A percentile compares a stretch with the other conserved stretches of the same genome.
These are phyloP conservation scores for Sclerotiophoma versabilis DNA, from an alignment of 2,329 filamentous ascomycete genomes.

Conservation along the genomic window DNA sequence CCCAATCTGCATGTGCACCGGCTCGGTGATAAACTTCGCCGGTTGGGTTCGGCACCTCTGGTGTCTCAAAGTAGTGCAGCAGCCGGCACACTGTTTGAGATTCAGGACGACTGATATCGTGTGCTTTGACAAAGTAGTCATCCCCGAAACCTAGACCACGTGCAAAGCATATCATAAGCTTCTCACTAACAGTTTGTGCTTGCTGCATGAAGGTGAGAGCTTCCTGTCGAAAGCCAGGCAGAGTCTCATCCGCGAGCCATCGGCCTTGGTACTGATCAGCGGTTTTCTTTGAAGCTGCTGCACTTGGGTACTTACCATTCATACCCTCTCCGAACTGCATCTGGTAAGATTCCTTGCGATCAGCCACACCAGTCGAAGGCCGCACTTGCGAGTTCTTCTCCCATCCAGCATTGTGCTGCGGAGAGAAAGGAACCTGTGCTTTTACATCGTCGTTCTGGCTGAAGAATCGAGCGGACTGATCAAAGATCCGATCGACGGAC, in stretches of 20 bases:
- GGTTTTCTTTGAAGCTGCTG: not conserved
- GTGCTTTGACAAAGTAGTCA: slow-evolving; percentile 63
- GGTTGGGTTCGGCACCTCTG: slow-evolving; percentile 41
- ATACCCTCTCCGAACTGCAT: slow-evolving; percentile 67
- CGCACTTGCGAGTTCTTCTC: slow-evolving; percentile 66
- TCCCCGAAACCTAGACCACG: slow-evolving; percentile 64
- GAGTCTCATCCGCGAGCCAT: slow-evolving; percentile 59
- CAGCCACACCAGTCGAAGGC: slow-evolving; percentile 65
- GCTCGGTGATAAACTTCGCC: slow-evolving; percentile 63
- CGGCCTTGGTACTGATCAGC: slow-evolving; percentile 15
- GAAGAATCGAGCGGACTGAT: slow-evolving; percentile 62
- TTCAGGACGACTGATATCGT: slow-evolving; percentile 59
- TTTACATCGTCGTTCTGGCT: slow-evolving; percentile 60
- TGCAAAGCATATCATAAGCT: slow-evolving; percentile 66
- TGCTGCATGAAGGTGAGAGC: slow-evolving; percentile 63
- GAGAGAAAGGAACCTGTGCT: slow-evolving; percentile 61
- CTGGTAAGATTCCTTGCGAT: slow-evolving; percentile 69
- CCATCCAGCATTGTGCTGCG: slow-evolving; percentile 64
- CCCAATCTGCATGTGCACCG: slow-evolving; percentile 70
- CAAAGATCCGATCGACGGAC: slow-evolving; percentile 62
- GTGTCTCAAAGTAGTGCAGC: slow-evolving; percentile 61
- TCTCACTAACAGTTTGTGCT: slow-evolving; percentile 61
- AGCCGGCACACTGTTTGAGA: slow-evolving; percentile 64
- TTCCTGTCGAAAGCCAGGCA: slow-evolving; percentile 58
- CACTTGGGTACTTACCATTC: slow-evolving; percentile 44